Conservation (phyloP, 768 basidiomycete genomes). For the Russula earlei region DNA sequence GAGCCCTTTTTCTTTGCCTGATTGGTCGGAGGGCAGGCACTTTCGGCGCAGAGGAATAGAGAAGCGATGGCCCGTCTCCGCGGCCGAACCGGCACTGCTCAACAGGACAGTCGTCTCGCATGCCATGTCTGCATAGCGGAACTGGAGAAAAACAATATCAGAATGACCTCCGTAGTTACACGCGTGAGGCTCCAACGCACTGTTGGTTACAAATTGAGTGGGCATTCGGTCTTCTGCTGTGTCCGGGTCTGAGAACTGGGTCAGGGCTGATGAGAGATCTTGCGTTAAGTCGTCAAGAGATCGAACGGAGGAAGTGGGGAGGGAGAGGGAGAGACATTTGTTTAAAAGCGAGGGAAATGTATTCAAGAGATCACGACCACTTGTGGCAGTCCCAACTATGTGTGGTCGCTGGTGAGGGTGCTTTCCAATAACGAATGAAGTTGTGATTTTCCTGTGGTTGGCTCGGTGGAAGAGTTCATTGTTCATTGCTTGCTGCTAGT, state of each 20-base stretch:
- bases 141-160: background rate
- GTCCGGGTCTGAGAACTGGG: background rate
- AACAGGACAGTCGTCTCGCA: slow-evolving; percentile 1
- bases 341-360: background rate
- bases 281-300: background rate
- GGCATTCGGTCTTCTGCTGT: background rate
- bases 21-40: background rate
- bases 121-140: slow-evolving; percentile 1
- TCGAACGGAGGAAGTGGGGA: background rate
- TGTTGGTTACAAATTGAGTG: background rate
- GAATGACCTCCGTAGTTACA: background rate
- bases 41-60: background rate
- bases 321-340: background rate
- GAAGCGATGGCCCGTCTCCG: background rate
- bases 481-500: no score
- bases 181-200: background rate
- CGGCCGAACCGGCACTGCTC: background rate
- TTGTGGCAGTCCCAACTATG: background rate
- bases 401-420: background rate
- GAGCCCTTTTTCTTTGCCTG: background rate
- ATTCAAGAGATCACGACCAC: background rate
- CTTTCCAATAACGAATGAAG: background rate
- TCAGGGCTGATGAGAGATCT: background rate
- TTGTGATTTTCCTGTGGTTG: no score
- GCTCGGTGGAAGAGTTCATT: no score